Percentiles rank a stretch among this genome's conserved stretches.
Conservation (phyloP, 495 filamentous ascomycete genomes). For the Tuber melanosporum region DNA sequence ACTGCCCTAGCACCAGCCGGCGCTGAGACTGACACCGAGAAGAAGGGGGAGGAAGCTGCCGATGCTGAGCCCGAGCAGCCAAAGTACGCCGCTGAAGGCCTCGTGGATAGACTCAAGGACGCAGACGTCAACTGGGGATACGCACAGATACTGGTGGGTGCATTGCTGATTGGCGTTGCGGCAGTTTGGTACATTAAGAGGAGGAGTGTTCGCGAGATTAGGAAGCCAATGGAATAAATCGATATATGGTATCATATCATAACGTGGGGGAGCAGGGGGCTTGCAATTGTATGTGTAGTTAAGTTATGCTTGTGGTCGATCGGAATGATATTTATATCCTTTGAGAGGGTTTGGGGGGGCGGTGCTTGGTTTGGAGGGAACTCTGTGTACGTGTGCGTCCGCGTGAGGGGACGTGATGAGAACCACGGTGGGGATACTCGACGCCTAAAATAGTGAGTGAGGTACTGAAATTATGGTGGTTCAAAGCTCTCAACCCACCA, state of each 20-base stretch:
- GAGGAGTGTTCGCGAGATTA: constrained; percentile 9
- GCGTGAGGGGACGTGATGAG: neutral
- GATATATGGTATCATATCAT: neutral
- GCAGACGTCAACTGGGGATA: constrained; percentile 34
- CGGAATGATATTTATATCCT: neutral
- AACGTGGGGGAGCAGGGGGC: neutral
- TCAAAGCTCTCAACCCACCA: neutral
- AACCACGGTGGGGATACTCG: neutral
- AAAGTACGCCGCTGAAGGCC: constrained; percentile 9
- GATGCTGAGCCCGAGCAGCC: neutral
- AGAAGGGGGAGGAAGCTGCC: neutral
- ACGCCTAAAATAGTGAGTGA: neutral
- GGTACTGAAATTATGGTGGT: neutral
- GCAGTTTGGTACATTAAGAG: constrained; percentile 30
- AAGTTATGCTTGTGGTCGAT: neutral
- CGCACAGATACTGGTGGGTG: constrained; percentile 30
- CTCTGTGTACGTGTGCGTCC: neutral
- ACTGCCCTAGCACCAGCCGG: neutral
- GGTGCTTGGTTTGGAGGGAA: neutral
- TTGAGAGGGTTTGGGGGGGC: neutral
- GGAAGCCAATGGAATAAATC: constrained; percentile 27
- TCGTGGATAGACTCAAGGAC: constrained; percentile 28
- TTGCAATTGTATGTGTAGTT: neutral
- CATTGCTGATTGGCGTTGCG: constrained; percentile 27
- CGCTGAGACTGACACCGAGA: neutral